Evolutionary conservation across 306 rosid genomes (phyloP).

Genomic region (Boehmeria nivea): DNA sequence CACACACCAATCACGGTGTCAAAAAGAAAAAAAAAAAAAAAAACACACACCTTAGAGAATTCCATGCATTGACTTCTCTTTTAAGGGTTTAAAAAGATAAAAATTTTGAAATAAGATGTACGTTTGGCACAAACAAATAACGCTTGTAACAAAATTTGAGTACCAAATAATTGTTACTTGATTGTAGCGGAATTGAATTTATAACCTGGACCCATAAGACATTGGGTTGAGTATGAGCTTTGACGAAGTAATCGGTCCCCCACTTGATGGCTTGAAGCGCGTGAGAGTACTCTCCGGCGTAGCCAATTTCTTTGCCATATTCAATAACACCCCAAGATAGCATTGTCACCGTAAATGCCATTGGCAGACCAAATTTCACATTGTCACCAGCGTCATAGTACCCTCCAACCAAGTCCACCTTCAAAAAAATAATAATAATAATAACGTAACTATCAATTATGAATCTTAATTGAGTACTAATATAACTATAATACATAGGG

Average conservation of each 20-base stretch:
- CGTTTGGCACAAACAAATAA: too few relatives aligned
- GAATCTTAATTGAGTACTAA: neutral
- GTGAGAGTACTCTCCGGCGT: constrained; percentile 61
- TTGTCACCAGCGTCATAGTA: constrained; percentile 92
- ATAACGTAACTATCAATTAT: neutral
- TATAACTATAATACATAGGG: too few relatives aligned
- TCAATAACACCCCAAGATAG: constrained; percentile 76
- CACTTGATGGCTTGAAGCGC: constrained; percentile 82
- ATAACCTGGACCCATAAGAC: constrained; percentile 68
- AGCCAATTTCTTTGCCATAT: constrained; percentile 38
- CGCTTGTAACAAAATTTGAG: too few relatives aligned
- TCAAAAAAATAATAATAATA: neutral
- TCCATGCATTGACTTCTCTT: neutral
- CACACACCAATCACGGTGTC: too few relatives aligned
- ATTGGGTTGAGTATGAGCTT: constrained; percentile 69
- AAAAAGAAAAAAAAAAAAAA: too few relatives aligned
- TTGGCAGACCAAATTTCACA: constrained; percentile 78
- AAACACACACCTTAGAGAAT: too few relatives aligned
- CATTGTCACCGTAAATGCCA: constrained; percentile 80
- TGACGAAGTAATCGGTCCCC: constrained; percentile 89
- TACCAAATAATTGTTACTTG: too few relatives aligned
- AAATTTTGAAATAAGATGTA: too few relatives aligned
- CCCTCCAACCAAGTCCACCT: constrained; percentile 94
- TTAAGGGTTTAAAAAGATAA: too few relatives aligned
- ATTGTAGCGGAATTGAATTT: too few relatives aligned